Evolutionary conservation across 2,329 filamentous ascomycete species (phyloP).

Genomic region (Sporothrix protearum): DNA sequence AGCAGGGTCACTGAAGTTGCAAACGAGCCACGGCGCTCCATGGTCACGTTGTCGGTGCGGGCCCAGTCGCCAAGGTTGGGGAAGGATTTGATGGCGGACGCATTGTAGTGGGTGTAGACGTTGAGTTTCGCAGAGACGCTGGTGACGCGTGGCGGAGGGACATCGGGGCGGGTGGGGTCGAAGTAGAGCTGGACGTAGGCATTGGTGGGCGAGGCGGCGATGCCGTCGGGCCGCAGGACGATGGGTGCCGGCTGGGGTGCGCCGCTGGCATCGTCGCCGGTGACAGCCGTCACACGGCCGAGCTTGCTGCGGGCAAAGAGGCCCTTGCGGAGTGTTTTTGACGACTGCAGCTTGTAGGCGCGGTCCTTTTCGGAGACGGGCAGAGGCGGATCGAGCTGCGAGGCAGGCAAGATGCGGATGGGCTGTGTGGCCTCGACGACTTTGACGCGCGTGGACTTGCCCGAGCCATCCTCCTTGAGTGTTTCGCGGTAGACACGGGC

Average conservation of each 20-base stretch:
- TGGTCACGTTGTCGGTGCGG: slow-evolving; percentile 33
- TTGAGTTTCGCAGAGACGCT: slow-evolving; percentile 50
- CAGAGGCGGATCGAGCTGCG: slow-evolving; percentile 50
- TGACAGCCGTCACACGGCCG: slow-evolving; percentile 47
- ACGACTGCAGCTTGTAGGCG: slow-evolving; percentile 49
- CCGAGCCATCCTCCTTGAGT: slow-evolving; percentile 17
- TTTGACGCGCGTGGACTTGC: slow-evolving; percentile 27
- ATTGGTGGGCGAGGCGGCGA: slow-evolving; percentile 41
- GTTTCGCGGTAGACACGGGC: slow-evolving; percentile 41
- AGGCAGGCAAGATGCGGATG: slow-evolving; percentile 52
- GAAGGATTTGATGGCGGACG: slow-evolving; percentile 43
- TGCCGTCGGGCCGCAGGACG: slow-evolving; percentile 50
- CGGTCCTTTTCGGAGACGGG: slow-evolving; percentile 47
- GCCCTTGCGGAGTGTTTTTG: slow-evolving; percentile 52
- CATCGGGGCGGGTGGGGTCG: slow-evolving; percentile 43
- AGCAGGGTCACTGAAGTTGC: slow-evolving; percentile 44
- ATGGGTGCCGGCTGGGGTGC: slow-evolving; percentile 47
- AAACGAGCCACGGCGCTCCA: slow-evolving; percentile 46
- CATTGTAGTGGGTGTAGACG: slow-evolving; percentile 52
- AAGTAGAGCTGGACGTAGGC: slow-evolving; percentile 48
- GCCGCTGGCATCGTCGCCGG: slow-evolving; percentile 27
- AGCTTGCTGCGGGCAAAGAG: slow-evolving; percentile 49
- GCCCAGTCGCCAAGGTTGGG: slow-evolving; percentile 51
- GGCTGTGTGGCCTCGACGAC: slow-evolving; percentile 34
- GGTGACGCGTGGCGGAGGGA: slow-evolving; percentile 47